Base-by-base conservation (phyloP, 495 filamentous ascomycete species). In the Delitschia confertaspora region DNA sequence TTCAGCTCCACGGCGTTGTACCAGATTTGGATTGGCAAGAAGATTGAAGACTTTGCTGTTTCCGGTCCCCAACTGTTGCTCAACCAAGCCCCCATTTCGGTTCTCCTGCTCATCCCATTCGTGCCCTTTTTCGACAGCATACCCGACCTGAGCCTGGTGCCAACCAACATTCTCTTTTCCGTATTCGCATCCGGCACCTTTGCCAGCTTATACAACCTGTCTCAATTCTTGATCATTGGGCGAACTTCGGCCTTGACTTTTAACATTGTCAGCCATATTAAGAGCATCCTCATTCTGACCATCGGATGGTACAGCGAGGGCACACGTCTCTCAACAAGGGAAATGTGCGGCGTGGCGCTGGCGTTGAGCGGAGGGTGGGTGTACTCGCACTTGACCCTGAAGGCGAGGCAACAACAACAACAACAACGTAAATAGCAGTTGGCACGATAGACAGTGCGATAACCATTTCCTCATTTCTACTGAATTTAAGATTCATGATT, bases 211-310 rank as follows among this genome's bases (percentile, higher is more conserved):
- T 46, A 64, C 43, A 58, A 58, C 34, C 35, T 58, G 14, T 55
- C 51, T 14, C 55, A 58, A 39, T 58, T 58, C 27, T 33, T 58
- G 46, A 58, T 58, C 33, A 58, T 58, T 25, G 55, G 55, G 11
- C 47, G 51, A 7, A 58, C 55, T 2, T 55, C 51, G n/a, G 51
- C 55, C 6, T 32, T 58, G 30, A 58, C 55, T n/a, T 58, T 58
- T 41, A 58, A 58, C 41, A 51, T 58, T 27, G 76, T 78, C 33
- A 70, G 74, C 33, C 78, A 82, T 47, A 68, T 82, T 34, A 76
- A 80, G 63, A 61, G 60, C n/a, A 60, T 80, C 36, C 62, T 80
- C 8, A 72, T 56, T 27, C 47, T 56, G 3, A 47, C 47, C 11
- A 47, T 56, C 20, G 53, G 53, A 14, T 56, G 53, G 53, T 56